Evolutionary conservation across 768 basidiomycete species (phyloP).

Genomic region (Leccinum obscurum): DNA sequence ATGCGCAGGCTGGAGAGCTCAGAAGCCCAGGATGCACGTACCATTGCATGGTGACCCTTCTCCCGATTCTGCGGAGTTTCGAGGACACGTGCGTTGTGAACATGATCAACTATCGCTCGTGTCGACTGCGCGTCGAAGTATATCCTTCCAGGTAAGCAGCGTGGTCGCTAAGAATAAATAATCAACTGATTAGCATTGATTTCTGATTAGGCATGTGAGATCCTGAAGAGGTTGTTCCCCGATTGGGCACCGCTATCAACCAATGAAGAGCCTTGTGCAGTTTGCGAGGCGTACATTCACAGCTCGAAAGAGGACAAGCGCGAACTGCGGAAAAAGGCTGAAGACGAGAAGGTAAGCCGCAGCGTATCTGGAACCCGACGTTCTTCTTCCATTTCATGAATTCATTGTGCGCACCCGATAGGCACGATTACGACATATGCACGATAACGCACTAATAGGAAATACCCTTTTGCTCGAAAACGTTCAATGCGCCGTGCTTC

Average conservation of each 20-base stretch:
- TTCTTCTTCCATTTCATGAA: slow-evolving; percentile 22
- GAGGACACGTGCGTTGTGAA: slow-evolving; percentile 65
- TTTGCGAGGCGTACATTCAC: slow-evolving; percentile 61
- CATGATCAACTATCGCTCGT: slow-evolving; percentile 64
- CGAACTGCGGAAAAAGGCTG: slow-evolving; percentile 62
- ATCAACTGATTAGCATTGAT: slow-evolving; percentile 8
- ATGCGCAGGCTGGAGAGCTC: slow-evolving; percentile 66
- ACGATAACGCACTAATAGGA: slow-evolving; percentile 52
- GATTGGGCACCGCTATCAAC: slow-evolving; percentile 59
- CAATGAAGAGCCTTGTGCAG: slow-evolving; percentile 52
- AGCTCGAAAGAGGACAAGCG: slow-evolving; percentile 61
- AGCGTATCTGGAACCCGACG: slow-evolving; percentile 5
- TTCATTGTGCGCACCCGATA: slow-evolving; percentile 30
- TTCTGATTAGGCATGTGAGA: slow-evolving; percentile 49
- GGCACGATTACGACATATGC: slow-evolving; percentile 65
- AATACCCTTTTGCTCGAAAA: slow-evolving; percentile 47
- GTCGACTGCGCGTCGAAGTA: slow-evolving; percentile 53
- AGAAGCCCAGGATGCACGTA: slow-evolving; percentile 77
- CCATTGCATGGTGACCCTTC: slow-evolving; percentile 57
- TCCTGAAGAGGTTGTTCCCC: slow-evolving; percentile 62
- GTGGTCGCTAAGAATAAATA: slow-evolving; percentile 10
- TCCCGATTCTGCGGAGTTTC: slow-evolving; percentile 61
- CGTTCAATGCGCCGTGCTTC: slow-evolving; percentile 56
- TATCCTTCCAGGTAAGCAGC: slow-evolving; percentile 56
- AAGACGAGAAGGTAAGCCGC: slow-evolving; percentile 70